These are phyloP conservation scores for Mucor velutinosus DNA, from an alignment of 371 early-diverging fungal species.

Conservation along the genomic window DNA sequence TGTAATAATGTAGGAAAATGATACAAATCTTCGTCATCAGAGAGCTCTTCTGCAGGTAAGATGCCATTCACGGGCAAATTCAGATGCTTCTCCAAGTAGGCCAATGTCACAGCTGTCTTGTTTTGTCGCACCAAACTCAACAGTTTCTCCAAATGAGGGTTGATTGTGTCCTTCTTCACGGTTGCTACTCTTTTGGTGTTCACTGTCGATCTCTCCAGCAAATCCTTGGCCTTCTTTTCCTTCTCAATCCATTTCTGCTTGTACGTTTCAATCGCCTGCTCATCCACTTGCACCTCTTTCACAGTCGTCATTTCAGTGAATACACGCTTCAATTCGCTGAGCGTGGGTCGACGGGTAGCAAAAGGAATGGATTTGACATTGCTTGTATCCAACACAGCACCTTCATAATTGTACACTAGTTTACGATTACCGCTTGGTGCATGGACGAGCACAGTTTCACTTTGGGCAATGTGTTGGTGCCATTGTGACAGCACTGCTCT, in stretches of 20 bases:
- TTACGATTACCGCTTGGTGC: slow-evolving; percentile 68
- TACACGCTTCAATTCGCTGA: slow-evolving; percentile 62
- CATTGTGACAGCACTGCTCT: slow-evolving; percentile 70
- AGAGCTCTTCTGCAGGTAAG: slow-evolving; percentile 53
- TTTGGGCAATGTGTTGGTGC: slow-evolving; percentile 56
- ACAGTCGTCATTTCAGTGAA: slow-evolving; percentile 55
- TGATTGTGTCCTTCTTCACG: slow-evolving; percentile 4
- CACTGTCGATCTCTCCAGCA: slow-evolving; percentile 30
- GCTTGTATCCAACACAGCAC: slow-evolving; percentile 50
- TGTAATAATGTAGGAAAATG: slow-evolving; percentile 73
- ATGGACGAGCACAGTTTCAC: slow-evolving; percentile 69
- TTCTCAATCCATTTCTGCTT: slow-evolving; percentile 32
- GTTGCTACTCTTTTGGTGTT: slow-evolving; percentile 1
- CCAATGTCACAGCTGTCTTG: slow-evolving; percentile 50
- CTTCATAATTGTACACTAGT: slow-evolving; percentile 65
- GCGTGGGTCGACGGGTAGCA: slow-evolving; percentile 75
- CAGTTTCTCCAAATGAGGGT: slow-evolving; percentile 41
- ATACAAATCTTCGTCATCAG: slow-evolving; percentile 35
- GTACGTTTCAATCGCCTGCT: slow-evolving; percentile 29
- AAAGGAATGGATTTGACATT: slow-evolving; percentile 75
- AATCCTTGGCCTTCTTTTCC: slow-evolving; percentile 26
- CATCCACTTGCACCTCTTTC: slow-evolving; percentile 52
- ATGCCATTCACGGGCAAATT: slow-evolving; percentile 22
- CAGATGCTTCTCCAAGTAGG: slow-evolving; percentile 42
- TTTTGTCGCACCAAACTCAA: slow-evolving; percentile 57